Evolutionary conservation across 352 stramenopile species (phyloP).

Genomic region (Phytopythium vexans): DNA sequence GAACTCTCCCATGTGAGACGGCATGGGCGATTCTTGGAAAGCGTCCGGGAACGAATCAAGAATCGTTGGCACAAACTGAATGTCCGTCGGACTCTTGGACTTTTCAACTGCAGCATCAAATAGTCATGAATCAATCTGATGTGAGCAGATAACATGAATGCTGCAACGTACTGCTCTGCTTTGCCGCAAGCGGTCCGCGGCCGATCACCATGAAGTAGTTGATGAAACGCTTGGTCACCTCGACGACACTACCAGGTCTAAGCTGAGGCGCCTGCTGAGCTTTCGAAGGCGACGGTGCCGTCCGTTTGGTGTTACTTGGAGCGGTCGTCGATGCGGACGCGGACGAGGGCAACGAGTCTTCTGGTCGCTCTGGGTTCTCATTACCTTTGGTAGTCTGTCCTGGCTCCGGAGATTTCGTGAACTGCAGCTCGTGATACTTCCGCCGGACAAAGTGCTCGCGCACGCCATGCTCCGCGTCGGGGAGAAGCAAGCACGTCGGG

Average conservation of each 20-base stretch:
- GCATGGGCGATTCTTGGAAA: constrained; percentile 51
- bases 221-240: constrained; percentile 77
- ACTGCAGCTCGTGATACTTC: constrained; percentile 73
- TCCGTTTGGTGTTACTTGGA: constrained; percentile 34
- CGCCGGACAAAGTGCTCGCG: constrained; percentile 56
- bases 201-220: constrained; percentile 85
- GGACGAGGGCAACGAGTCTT: constrained; percentile 21
- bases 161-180: constrained; percentile 56
- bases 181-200: constrained; percentile 45
- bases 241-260: constrained; percentile 55
- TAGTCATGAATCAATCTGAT: background rate
- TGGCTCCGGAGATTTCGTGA: constrained; percentile 42
- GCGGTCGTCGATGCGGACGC: constrained; percentile 7
- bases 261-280: constrained; percentile 23
- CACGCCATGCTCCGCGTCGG: constrained; percentile 20
- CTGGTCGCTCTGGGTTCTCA: constrained; percentile 47
- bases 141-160: background rate
- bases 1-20: constrained; percentile 71
- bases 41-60: constrained; percentile 66
- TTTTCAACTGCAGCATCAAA: constrained; percentile 47
- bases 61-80: constrained; percentile 63
- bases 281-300: constrained; percentile 14
- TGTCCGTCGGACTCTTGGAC: constrained; percentile 64
- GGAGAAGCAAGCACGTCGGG: constrained; percentile 26
- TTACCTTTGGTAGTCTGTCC: constrained; percentile 40